A percentile compares a stretch with the other conserved stretches of the same genome.
phyloP scores from a whole-genome alignment of 257 asterid genomes.

The Solanum lycopersicoides region DNA sequence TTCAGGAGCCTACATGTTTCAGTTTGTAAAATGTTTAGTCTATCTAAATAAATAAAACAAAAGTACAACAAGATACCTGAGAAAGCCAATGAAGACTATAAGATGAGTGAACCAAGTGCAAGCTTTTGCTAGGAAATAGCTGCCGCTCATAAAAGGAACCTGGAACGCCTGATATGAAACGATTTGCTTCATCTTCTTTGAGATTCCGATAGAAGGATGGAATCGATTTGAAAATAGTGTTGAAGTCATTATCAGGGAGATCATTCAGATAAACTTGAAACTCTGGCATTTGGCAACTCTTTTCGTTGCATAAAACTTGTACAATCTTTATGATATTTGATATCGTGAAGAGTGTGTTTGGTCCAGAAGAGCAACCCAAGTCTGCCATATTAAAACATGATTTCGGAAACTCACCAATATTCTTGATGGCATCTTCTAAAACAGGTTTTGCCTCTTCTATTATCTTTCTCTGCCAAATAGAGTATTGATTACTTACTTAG shows the following conservation, averaged over 20 bases:
- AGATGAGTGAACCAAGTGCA: neutral
- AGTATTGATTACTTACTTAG: neutral
- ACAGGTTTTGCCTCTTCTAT: neutral
- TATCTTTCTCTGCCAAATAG: neutral
- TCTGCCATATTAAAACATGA: slow-evolving; percentile 17
- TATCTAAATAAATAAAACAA: no score
- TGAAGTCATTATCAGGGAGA: neutral
- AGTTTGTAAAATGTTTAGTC: no score
- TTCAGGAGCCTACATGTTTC: slow-evolving; percentile 11
- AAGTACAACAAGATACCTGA: no score
- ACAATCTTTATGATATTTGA: neutral
- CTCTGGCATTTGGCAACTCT: neutral
- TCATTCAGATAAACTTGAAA: neutral
- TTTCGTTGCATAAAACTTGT: neutral
- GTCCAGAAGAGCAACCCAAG: slow-evolving; percentile 36
- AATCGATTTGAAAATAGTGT: neutral
- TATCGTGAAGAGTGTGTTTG: slow-evolving; percentile 9
- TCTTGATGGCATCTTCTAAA: slow-evolving; percentile 8
- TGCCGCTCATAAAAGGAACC: neutral
- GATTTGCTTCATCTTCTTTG: neutral
- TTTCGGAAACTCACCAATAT: neutral
- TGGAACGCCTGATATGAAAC: neutral
- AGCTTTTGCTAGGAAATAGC: neutral
- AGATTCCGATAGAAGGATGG: neutral
- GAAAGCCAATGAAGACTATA: neutral